Percentiles rank a stretch among this genome's conserved stretches.
Evolutionary conservation across 1,284 basidiomycete genomes (phyloP).

Genomic region (Gomphus bonarii): DNA sequence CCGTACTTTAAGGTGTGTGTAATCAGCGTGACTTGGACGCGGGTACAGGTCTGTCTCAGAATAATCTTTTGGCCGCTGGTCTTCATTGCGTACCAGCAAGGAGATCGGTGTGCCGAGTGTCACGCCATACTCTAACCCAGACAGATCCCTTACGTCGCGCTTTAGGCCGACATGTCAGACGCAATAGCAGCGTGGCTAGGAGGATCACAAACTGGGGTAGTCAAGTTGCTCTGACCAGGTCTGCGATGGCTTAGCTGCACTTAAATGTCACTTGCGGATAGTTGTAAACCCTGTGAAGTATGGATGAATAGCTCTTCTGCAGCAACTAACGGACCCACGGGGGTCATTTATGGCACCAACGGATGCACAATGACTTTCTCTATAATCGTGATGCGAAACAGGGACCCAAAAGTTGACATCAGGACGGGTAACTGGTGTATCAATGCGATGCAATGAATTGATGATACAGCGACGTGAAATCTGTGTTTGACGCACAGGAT

Average conservation of each 20-base stretch:
- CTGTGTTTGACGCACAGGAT: neutral
- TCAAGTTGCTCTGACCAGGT: constrained; percentile 94
- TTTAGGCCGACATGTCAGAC: constrained; percentile 23
- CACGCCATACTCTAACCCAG: constrained; percentile 87
- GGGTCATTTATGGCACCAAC: constrained; percentile 98
- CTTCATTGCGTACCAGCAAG: constrained; percentile 93
- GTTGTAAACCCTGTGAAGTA: constrained; percentile 60
- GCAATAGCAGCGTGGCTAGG: constrained; percentile 2
- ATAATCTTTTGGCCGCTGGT: constrained; percentile 98
- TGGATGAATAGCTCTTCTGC: neutral
- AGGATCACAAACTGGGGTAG: constrained; percentile 69
- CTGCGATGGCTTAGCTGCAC: constrained; percentile 84
- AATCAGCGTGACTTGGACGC: constrained; percentile 95
- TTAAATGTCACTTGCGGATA: constrained; percentile 83
- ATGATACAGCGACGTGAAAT: neutral
- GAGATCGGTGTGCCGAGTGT: constrained; percentile 97
- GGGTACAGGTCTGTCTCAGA: constrained; percentile 97
- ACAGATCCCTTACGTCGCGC: constrained; percentile 96
- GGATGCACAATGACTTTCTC: constrained; percentile 95
- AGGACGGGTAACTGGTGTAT: neutral
- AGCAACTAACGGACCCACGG: constrained; percentile 41
- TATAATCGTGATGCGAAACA: constrained; percentile 94
- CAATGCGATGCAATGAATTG: neutral
- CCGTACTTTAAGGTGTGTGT: constrained; percentile 98
- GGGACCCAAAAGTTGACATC: constrained; percentile 90